These are phyloP conservation scores for Rhodotorula diobovata DNA, from an alignment of 768 basidiomycete genomes.

Conservation along the genomic window DNA sequence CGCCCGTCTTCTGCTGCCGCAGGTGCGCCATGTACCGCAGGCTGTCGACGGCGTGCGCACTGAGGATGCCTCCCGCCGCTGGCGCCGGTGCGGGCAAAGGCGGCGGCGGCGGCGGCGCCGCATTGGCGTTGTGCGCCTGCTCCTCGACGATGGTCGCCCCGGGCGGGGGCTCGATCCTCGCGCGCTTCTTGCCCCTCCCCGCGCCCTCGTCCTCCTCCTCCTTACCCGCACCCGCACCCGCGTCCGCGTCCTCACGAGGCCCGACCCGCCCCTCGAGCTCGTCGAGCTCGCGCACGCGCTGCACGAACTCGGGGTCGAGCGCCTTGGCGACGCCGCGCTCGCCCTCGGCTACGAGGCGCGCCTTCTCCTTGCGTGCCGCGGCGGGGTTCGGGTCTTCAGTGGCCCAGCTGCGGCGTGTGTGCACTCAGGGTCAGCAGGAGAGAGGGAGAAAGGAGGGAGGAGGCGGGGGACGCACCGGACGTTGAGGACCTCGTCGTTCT, in stretches of 20 bases:
- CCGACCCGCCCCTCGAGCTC: constrained; percentile 62
- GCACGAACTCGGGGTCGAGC: constrained; percentile 81
- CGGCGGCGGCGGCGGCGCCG: constrained; percentile 43
- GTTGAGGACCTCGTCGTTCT: constrained; percentile 95
- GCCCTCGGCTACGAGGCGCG: constrained; percentile 74
- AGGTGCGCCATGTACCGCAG: constrained; percentile 88
- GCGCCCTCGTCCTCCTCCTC: constrained; percentile 45
- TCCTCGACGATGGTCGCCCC: constrained; percentile 13
- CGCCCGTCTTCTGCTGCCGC: constrained; percentile 55
- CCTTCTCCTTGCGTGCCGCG: constrained; percentile 77
- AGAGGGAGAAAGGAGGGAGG: background rate
- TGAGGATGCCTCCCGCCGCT: constrained; percentile 59
- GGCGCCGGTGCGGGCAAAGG: constrained; percentile 45
- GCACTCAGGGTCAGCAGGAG: background rate
- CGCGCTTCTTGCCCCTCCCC: constrained; percentile 43
- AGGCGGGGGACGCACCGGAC: constrained; percentile 57
- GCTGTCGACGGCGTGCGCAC: constrained; percentile 78
- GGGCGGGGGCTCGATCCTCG: constrained; percentile 42
- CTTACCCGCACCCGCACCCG: constrained; percentile 15
- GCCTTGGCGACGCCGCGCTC: constrained; percentile 73
- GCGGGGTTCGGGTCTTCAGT: constrained; percentile 97
- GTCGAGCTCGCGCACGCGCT: constrained; percentile 77
- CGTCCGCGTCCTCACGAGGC: constrained; percentile 2
- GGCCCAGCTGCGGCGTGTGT: constrained; percentile 64
- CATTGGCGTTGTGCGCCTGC: constrained; percentile 1